Conservation (phyloP, 495 filamentous ascomycete species). For the Sabuloglossum arenarium region DNA sequence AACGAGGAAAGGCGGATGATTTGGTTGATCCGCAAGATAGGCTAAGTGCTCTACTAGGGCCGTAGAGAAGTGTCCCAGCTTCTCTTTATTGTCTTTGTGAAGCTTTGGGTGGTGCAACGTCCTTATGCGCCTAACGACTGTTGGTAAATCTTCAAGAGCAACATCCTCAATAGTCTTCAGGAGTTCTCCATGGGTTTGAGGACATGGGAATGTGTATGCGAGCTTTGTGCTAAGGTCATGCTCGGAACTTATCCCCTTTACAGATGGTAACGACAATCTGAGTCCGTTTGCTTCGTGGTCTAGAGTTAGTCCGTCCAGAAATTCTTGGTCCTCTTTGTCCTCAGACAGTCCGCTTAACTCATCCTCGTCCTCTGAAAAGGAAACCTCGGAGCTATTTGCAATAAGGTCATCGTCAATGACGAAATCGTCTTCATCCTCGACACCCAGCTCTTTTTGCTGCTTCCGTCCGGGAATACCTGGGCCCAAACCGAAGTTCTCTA, state of each 20-base stretch:
- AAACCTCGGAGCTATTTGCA: slow-evolving; percentile 40
- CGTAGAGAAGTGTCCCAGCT: slow-evolving; percentile 50
- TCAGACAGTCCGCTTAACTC: slow-evolving; percentile 31
- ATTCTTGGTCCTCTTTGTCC: slow-evolving; percentile 43
- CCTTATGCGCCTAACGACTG: slow-evolving; percentile 71
- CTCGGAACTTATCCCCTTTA: slow-evolving; percentile 22
- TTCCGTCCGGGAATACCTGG: slow-evolving; percentile 13
- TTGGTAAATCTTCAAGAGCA: slow-evolving; percentile 40
- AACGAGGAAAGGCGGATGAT: slow-evolving; percentile 32
- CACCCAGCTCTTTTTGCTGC: slow-evolving; percentile 23
- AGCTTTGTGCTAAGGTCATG: slow-evolving; percentile 13
- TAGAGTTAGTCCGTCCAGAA: slow-evolving; percentile 39
- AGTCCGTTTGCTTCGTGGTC: slow-evolving; percentile 24
- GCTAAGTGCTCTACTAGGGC: slow-evolving; percentile 61
- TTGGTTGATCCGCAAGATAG: slow-evolving; percentile 33
- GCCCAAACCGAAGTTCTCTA: slow-evolving; percentile 33
- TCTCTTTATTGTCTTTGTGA: slow-evolving; percentile 59
- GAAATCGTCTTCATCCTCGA: slow-evolving; percentile 89
- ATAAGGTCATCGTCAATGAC: slow-evolving; percentile 73
- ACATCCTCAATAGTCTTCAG: slow-evolving; percentile 39
- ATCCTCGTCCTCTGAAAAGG: slow-evolving; percentile 23
- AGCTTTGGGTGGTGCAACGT: slow-evolving; percentile 80
- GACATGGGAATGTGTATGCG: slow-evolving; percentile 64
- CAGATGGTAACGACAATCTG: slow-evolving; percentile 14
- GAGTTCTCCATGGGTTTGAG: slow-evolving; percentile 52